Base-by-base conservation (phyloP, 495 filamentous ascomycete species). In the Collariella sp. region DNA sequence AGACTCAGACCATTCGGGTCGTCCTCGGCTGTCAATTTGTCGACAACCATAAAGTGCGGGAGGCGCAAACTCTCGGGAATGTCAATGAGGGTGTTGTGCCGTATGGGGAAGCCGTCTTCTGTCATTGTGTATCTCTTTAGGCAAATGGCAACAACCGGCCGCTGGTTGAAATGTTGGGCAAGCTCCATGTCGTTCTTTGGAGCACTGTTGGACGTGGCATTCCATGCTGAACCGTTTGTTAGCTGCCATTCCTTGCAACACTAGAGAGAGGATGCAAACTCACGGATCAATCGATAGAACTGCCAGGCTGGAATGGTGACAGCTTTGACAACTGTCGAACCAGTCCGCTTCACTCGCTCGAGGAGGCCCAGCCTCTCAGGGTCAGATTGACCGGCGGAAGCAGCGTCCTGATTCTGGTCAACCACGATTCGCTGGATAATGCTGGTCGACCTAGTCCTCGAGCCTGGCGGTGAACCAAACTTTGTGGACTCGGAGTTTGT, bases 291-390 rank as follows among this genome's bases (percentile, higher is more conserved):
- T 62, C 83, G 87, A 68, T 96, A 96, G 62, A 98, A 96, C 62
- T 96, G 93, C 91, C 91, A 98, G 12, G 93, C 93, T 12, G 91
- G 93, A 77, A 98, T 95, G 65, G 91, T 82, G 13, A 96, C 85
- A 63, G 93, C 89, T 65, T 87, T 93, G 34, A 85, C 76, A 31
- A 86, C 74, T 50, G 56, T 76, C 31, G 70, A 78, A 10, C 70
- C 72, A 38, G 69, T 75, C 22, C 66, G 68, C 45, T 64, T 70
- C 3, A 67, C 70, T 50, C 66, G 68, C 42, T 70, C 64, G 10
- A 70, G 60, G 18, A 76, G 47, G 15, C 64, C 63, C 24, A 62
- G 55, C 15, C 59, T 67, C n/a, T 78, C 72, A 1, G 68, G 49
- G 35, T 71, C 74, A 3, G 49, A 22, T 23, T 35, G 26, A 9